A percentile compares a stretch with the other conserved stretches of the same genome.
Conservation (phyloP, 2,329 filamentous ascomycete species). For the Colletotrichum phormii region DNA sequence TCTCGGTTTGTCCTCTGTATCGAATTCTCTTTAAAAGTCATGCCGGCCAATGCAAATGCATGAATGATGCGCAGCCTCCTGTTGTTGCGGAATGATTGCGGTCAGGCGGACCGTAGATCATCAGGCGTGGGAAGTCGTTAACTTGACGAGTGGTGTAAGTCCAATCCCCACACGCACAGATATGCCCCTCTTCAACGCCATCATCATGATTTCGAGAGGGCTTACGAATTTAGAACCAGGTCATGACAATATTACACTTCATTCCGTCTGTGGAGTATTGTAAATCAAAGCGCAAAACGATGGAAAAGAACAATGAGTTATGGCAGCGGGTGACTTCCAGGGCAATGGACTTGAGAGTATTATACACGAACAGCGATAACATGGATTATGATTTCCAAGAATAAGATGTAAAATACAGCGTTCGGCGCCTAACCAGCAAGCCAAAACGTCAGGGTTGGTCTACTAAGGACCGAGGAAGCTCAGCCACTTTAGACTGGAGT, state of each 20-base stretch:
- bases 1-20: no score
- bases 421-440: background rate
- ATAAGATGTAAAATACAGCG: background rate
- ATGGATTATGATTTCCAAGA: background rate
- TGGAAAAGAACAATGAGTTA: background rate
- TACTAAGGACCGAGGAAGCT: no score
- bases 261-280: background rate
- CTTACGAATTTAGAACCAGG: background rate
- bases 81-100: background rate
- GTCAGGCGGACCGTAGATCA: no score
- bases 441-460: no score
- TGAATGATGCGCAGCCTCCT: background rate
- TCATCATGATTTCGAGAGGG: background rate
- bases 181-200: background rate
- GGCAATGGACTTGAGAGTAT: background rate
- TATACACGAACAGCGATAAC: background rate
- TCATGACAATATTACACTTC: background rate
- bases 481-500: no score
- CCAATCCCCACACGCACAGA: background rate
- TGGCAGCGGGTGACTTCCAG: background rate
- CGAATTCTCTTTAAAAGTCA: no score
- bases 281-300: background rate
- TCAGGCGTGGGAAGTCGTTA: background rate
- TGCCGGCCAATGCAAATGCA: background rate
- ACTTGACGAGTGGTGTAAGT: background rate